phyloP scores from a whole-genome alignment of 306 rosid species.

The Pachyrhizus erosus region DNA sequence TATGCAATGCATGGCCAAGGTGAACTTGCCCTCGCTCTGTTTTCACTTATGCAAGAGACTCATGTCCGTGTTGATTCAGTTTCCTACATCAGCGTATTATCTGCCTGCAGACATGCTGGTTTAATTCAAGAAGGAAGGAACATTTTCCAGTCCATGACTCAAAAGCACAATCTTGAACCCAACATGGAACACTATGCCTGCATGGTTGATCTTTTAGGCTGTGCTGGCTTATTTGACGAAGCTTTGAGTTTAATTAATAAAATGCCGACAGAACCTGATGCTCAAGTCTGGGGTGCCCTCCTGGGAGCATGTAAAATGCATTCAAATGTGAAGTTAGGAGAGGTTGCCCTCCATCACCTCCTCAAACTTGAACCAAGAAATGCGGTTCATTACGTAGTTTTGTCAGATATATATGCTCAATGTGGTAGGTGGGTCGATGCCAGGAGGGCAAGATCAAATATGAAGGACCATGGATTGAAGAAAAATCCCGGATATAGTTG shows the following conservation, averaged over 20 bases:
- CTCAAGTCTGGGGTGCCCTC: slow-evolving; percentile 84
- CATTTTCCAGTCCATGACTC: slow-evolving; percentile 61
- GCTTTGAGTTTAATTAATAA: slow-evolving; percentile 47
- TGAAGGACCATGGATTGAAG: slow-evolving; percentile 55
- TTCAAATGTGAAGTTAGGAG: slow-evolving; percentile 68
- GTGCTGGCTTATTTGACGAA: slow-evolving; percentile 73
- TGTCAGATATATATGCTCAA: slow-evolving; percentile 68
- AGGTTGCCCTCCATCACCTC: slow-evolving; percentile 67
- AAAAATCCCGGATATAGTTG: slow-evolving; percentile 76
- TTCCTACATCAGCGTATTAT: slow-evolving; percentile 64
- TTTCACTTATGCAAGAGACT: slow-evolving; percentile 63
- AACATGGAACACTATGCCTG: slow-evolving; percentile 77
- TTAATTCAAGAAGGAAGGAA: slow-evolving; percentile 60
- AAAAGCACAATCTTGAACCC: slow-evolving; percentile 58
- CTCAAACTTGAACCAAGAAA: slow-evolving; percentile 70
- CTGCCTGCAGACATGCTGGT: slow-evolving; percentile 83
- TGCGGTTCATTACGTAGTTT: slow-evolving; percentile 57
- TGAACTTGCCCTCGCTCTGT: slow-evolving; percentile 54
- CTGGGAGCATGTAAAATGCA: slow-evolving; percentile 74
- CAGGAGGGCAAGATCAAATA: slow-evolving; percentile 52
- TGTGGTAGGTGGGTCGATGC: slow-evolving; percentile 66
- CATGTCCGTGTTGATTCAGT: slow-evolving; percentile 58
- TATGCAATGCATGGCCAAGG: slow-evolving; percentile 78
- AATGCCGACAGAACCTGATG: slow-evolving; percentile 69
- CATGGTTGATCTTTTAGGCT: slow-evolving; percentile 75